These are phyloP conservation scores for Penicillium cosmopolitanum DNA, from an alignment of 495 filamentous ascomycete species.

Conservation along the genomic window DNA sequence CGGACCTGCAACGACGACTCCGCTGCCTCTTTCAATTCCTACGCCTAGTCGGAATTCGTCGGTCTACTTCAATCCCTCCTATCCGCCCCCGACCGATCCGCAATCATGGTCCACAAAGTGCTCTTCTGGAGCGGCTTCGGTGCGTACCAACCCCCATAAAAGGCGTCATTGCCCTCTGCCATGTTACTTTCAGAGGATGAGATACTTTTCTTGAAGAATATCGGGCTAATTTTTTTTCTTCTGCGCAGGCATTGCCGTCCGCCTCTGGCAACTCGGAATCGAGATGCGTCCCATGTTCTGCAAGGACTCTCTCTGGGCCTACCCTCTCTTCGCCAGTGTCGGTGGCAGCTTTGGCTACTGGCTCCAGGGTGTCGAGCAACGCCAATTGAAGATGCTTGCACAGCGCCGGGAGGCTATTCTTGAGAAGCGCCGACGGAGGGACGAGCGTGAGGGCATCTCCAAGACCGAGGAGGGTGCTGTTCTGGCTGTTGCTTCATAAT, in stretches of 20 bases:
- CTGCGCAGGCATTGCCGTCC: constrained; percentile 77
- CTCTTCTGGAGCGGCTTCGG: constrained; percentile 98
- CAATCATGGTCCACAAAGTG: constrained; percentile 72
- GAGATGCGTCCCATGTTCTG: constrained; percentile 96
- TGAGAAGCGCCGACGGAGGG: constrained; percentile 83
- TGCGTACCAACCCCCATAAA: constrained; percentile 49
- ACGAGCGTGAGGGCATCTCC: constrained; percentile 57
- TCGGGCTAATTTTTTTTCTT: not conserved
- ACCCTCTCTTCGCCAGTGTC: constrained; percentile 81
- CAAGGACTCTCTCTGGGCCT: constrained; percentile 79
- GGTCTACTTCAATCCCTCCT: constrained; percentile 12
- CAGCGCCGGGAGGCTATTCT: constrained; percentile 77
- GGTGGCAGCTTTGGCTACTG: constrained; percentile 96
- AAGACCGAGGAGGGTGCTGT: constrained; percentile 42
- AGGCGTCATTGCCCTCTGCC: not conserved
- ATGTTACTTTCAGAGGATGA: not conserved
- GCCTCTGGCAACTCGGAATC: constrained; percentile 94
- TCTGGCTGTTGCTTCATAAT: constrained; percentile 47
- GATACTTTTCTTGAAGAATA: not conserved
- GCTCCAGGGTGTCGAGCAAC: constrained; percentile 81
- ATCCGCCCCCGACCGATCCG: constrained; percentile 24
- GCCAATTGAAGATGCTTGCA: constrained; percentile 73
- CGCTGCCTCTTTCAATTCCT: constrained; percentile 11
- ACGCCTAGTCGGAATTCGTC: constrained; percentile 14
- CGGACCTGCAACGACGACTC: constrained; percentile 20